Conservation (phyloP, 371 early-diverging fungal species). For the Apophysomyces trapeziformis region DNA sequence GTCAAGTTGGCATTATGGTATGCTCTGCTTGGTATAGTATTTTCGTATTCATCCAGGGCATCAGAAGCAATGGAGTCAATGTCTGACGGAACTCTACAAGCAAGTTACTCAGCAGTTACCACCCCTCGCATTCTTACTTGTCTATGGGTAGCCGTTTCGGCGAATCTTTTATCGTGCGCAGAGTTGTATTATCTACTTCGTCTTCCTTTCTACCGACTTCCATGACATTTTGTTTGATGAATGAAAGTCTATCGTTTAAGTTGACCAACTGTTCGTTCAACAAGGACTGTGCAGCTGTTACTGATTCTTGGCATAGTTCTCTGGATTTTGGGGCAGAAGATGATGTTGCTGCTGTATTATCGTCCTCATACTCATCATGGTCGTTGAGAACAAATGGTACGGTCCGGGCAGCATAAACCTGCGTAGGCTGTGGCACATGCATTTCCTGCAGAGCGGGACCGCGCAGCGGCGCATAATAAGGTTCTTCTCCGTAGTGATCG, state of each 20-base stretch:
- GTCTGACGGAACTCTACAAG: conserved; percentile 21
- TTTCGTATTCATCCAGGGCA: conserved; percentile 43
- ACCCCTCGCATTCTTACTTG: conserved; percentile 19
- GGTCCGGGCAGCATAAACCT: conserved; percentile 37
- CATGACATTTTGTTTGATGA: conserved; percentile 43
- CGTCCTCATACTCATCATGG: conserved; percentile 11
- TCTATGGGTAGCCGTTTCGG: conserved; percentile 3
- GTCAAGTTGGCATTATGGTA: conserved; percentile 4
- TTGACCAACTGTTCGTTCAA: conserved; percentile 38
- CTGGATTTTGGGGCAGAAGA: not conserved
- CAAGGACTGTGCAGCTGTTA: conserved; percentile 30
- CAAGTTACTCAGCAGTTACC: not conserved
- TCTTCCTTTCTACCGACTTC: conserved; percentile 22
- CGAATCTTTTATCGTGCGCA: conserved; percentile 17
- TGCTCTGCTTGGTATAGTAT: conserved; percentile 10
- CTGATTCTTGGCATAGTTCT: conserved; percentile 9
- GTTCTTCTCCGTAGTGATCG: conserved; percentile 41
- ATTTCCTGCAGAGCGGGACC: conserved; percentile 38
- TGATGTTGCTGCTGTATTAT: not conserved
- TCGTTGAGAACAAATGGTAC: conserved; percentile 26
- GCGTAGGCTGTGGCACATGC: conserved; percentile 29
- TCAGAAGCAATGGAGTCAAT: conserved; percentile 47
- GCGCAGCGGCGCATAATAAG: conserved; percentile 22
- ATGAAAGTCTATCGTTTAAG: conserved; percentile 40
- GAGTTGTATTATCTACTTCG: conserved; percentile 24